Conservation (phyloP, 306 rosid genomes). For the Clitoria ternatea region DNA sequence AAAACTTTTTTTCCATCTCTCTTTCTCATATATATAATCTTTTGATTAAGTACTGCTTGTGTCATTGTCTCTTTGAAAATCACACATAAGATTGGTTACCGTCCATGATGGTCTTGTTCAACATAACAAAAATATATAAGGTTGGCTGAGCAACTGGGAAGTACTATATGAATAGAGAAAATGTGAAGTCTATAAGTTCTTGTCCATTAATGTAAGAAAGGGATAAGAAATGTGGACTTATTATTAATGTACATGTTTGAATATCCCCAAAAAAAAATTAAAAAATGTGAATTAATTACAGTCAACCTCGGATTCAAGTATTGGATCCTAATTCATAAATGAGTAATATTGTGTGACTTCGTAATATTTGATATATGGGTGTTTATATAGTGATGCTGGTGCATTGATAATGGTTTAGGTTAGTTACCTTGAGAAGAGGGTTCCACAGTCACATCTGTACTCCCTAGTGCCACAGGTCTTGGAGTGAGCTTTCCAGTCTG, state of each 20-base stretch:
- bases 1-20: no score
- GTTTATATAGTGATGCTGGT: no score
- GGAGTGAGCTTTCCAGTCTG: constrained; percentile 98
- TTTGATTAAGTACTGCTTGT: no score
- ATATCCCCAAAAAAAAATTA: neutral
- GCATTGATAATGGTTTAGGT: neutral
- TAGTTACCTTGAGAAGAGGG: constrained; percentile 89
- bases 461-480: constrained; percentile 95
- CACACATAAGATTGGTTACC: no score
- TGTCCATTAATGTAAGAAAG: no score
- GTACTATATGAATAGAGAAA: neutral
- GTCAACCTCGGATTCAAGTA: constrained; percentile 31
- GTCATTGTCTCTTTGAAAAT: no score
- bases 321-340: constrained; percentile 20
- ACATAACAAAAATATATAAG: no score
- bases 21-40: no score
- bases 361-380: no score
- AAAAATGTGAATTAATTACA: neutral
- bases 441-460: constrained; percentile 98
- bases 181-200: no score
- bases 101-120: no score
- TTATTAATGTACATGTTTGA: neutral
- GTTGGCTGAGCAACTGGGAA: no score
- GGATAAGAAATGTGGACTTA: neutral
- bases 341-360: constrained; percentile 11